These are phyloP conservation scores for Fusarium sacchari DNA, from an alignment of 2,329 filamentous ascomycete genomes.

Conservation along the genomic window DNA sequence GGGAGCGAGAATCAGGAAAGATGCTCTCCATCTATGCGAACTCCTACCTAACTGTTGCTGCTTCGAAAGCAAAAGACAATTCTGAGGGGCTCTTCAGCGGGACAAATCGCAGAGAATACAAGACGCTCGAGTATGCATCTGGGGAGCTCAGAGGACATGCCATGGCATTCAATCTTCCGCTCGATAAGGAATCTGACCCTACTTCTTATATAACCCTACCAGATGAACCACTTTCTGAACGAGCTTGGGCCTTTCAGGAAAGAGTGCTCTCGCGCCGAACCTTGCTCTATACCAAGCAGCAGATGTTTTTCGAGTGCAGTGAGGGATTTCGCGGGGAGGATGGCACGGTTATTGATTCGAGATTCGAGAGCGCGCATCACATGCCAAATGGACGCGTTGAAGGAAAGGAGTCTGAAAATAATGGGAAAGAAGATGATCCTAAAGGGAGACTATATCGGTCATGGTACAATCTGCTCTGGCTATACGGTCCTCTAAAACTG, in stretches of 20 bases:
- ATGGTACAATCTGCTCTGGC: not conserved
- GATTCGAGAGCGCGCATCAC: not conserved
- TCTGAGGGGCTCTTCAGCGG: not conserved
- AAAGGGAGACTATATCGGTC: not conserved
- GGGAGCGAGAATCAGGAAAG: not conserved
- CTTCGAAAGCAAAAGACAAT: not conserved
- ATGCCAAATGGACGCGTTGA: fast-evolving
- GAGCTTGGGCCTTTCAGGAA: not conserved
- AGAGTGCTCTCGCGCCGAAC: not conserved
- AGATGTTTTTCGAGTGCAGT: not conserved
- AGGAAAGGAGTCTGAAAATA: fast-evolving
- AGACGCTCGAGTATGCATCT: not conserved
- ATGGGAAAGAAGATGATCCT: fast-evolving
- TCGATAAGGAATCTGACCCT: not conserved
- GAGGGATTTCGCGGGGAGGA: not conserved
- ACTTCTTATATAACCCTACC: not conserved
- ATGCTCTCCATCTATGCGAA: not conserved
- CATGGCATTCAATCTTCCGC: not conserved
- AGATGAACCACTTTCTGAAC: not conserved
- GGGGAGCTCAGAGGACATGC: not conserved
- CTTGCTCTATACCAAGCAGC: not conserved
- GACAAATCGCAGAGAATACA: not conserved
- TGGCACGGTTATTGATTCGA: not conserved
- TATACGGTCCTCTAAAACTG: not conserved
- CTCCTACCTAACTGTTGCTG: not conserved